Evolutionary conservation across 2,329 filamentous ascomycete species (phyloP).

Genomic region (Dichotomopilus funicola): DNA sequence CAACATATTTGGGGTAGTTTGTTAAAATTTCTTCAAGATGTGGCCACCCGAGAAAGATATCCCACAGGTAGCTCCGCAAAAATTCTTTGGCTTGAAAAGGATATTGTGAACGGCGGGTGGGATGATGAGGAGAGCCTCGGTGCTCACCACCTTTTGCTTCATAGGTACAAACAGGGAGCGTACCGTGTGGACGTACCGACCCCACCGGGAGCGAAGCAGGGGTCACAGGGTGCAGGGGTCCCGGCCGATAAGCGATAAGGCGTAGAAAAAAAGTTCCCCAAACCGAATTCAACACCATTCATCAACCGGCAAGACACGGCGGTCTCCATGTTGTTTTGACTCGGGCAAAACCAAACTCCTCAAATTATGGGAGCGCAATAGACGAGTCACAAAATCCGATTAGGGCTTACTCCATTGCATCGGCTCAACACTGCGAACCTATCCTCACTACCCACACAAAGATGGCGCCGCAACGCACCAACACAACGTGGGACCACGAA

Average conservation of each 20-base stretch:
- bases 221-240: not conserved
- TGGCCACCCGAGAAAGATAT: no score
- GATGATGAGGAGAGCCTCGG: no score
- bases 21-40: no score
- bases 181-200: no score
- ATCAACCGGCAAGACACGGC: not conserved
- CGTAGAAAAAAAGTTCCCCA: conserved; percentile 19
- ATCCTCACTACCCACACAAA: conserved; percentile 9
- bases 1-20: no score
- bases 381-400: not conserved
- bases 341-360: no score
- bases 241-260: conserved; percentile 24
- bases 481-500: conserved; percentile 71
- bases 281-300: not conserved
- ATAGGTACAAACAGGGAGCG: no score
- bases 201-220: not conserved
- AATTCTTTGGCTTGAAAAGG: no score
- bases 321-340: no score
- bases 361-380: conserved; percentile 5
- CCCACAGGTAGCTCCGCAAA: no score
- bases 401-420: conserved; percentile 3
- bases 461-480: conserved; percentile 42
- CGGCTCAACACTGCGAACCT: not conserved
- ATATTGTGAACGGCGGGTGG: no score
- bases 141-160: no score